Evolutionary conservation across 768 basidiomycete species (phyloP), one percentile per base, ranked within the genome.

Genomic region (Leccinum disarticulatum): DNA sequence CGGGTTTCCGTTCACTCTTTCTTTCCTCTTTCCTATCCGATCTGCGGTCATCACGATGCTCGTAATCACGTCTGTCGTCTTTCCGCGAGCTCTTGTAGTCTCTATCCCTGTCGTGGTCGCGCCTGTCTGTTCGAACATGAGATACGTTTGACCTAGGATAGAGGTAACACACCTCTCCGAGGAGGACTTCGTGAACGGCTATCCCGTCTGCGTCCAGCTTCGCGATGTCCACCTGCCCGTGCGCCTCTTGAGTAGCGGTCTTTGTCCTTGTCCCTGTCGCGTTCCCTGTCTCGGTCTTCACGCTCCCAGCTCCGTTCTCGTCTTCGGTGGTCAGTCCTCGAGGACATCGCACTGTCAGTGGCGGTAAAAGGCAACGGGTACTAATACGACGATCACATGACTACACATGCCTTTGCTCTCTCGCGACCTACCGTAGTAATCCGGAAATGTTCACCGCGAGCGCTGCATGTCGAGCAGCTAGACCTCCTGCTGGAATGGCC

Each of bases 271-370:
- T 80, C 73, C 52, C 67, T 65, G 43, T 76, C 49, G 14, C 59
- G 57, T 47, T 64, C 65, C 15, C 66, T 64, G 54, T 68, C 66
- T 6, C 75, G 67, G 50, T 74, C 72, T 65, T 75, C 76, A 33
- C 75, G 79, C 60, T 88, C 87, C 83, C 86, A 84, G 67, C 86
- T 86, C 64, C 85, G 73, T 66, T 88, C 87, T 60, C 83, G 81
- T 70, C 81, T 75, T 68, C 83, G 79, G 64, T 80, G 72, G 62
- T 84, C 83, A 48, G 74, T 57, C 62, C 83, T 83, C 57, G 83
- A 84, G 63, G 86, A 83, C 86, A 88, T 74, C n/a, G 66, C 58
- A 48, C 83, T 57, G 50, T 83, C 56, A 36, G 83, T 57, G 50
- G 84, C 56, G 69, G 69, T 30, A 82, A 76, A 43, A n/a, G 41